These are phyloP conservation scores for Suhomyces canberraensis DNA, from an alignment of 805 yeast species.

Conservation along the genomic window DNA sequence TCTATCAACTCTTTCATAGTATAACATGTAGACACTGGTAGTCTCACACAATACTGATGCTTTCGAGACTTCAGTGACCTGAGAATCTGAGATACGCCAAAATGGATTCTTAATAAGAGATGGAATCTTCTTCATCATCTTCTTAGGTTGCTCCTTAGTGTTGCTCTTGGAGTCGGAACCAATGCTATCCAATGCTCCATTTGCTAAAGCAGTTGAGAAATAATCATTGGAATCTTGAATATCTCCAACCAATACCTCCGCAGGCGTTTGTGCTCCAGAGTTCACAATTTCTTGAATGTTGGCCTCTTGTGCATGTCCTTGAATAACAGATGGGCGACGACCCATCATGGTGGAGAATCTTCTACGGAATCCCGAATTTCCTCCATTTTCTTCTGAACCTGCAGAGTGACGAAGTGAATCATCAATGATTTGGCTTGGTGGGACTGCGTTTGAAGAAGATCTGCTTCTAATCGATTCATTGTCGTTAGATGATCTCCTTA, in stretches of 20 bases:
- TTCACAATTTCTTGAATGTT: slow-evolving; percentile 36
- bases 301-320: slow-evolving; percentile 35
- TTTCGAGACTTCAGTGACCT: slow-evolving; percentile 57
- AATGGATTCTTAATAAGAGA: slow-evolving; percentile 58
- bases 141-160: slow-evolving; percentile 13
- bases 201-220: slow-evolving; percentile 15
- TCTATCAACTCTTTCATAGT: slow-evolving; percentile 60
- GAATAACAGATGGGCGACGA: slow-evolving; percentile 38
- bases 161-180: neutral
- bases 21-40: slow-evolving; percentile 79
- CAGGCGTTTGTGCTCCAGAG: slow-evolving; percentile 41
- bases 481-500: slow-evolving; percentile 2
- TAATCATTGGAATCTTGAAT: slow-evolving; percentile 22
- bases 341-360: slow-evolving; percentile 39
- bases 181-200: slow-evolving; percentile 2
- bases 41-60: slow-evolving; percentile 63
- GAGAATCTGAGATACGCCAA: slow-evolving; percentile 85
- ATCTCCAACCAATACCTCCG: slow-evolving; percentile 37
- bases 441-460: slow-evolving; percentile 4
- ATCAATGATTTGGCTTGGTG: neutral
- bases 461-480: slow-evolving; percentile 1
- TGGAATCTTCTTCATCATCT: slow-evolving; percentile 51
- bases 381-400: slow-evolving; percentile 2
- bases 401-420: neutral
- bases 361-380: slow-evolving; percentile 29